Evolutionary conservation across 2,329 filamentous ascomycete species (phyloP).

Genomic region (Trichothecium sympodiale): DNA sequence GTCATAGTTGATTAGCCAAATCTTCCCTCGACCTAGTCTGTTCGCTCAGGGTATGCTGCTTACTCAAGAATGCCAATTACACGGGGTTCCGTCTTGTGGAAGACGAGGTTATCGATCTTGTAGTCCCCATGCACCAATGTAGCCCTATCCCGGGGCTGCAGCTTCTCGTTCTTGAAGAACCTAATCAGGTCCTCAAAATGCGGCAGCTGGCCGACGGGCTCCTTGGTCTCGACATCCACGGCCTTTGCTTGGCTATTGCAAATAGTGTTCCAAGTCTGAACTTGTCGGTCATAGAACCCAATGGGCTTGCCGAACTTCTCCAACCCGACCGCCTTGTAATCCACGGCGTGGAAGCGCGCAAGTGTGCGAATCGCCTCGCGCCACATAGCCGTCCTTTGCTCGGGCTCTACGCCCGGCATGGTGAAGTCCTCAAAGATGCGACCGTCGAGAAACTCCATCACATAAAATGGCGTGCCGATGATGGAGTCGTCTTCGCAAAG

Average conservation of each 20-base stretch:
- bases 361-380: conserved; percentile 71
- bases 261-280: conserved; percentile 72
- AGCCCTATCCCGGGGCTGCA: conserved; percentile 66
- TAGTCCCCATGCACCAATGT: conserved; percentile 90
- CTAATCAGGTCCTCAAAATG: conserved; percentile 68
- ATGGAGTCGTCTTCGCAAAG: conserved; percentile 75
- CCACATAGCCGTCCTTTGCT: conserved; percentile 74
- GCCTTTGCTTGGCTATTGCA: conserved; percentile 66
- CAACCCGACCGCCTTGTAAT: conserved; percentile 55
- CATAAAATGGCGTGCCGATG: conserved; percentile 87
- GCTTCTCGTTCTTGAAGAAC: conserved; percentile 61
- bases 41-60: conserved; percentile 16
- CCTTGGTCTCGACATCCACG: conserved; percentile 64
- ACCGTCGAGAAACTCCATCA: conserved; percentile 93
- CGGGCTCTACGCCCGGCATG: conserved; percentile 59
- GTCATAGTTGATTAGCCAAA: neutral
- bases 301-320: conserved; percentile 58
- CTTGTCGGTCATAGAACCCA: conserved; percentile 79
- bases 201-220: conserved; percentile 70
- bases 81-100: conserved; percentile 75
- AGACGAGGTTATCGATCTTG: conserved; percentile 87
- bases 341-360: conserved; percentile 72
- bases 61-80: conserved; percentile 89
- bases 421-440: conserved; percentile 85
- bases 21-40: too few relatives aligned